These are phyloP conservation scores for Clitoria ternatea DNA, from an alignment of 306 rosid species.

Conservation along the genomic window DNA sequence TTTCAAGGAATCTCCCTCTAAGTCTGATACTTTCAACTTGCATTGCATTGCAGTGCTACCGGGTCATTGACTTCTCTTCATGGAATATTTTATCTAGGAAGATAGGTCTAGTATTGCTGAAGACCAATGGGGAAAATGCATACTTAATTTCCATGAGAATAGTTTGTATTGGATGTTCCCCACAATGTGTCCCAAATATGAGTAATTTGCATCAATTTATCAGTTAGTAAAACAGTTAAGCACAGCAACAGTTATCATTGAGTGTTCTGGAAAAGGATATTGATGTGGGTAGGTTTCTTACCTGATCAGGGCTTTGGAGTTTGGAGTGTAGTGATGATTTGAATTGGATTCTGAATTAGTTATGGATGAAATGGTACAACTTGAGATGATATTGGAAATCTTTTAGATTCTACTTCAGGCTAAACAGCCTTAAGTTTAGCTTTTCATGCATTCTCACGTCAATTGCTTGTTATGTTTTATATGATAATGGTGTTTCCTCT, in stretches of 20 bases:
- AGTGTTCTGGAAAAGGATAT: not conserved
- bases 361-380: not conserved
- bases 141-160: not conserved
- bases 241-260: not conserved
- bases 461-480: not conserved
- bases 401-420: not conserved
- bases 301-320: not conserved
- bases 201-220: not conserved
- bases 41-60: not conserved
- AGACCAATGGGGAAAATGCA: not conserved
- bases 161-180: not conserved
- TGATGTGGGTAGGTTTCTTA: not conserved
- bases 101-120: slow-evolving; percentile 1
- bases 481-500: not conserved
- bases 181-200: not conserved
- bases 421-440: not conserved
- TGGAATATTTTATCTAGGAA: not conserved
- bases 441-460: not conserved
- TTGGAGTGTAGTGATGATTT: slow-evolving; percentile 7
- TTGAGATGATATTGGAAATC: not conserved
- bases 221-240: not conserved
- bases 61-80: not conserved
- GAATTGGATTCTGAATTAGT: slow-evolving; percentile 5
- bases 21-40: not conserved
- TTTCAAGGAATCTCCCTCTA: not conserved